Base-by-base conservation (phyloP, 148 eudicot genomes). In the Spergularia marina region DNA sequence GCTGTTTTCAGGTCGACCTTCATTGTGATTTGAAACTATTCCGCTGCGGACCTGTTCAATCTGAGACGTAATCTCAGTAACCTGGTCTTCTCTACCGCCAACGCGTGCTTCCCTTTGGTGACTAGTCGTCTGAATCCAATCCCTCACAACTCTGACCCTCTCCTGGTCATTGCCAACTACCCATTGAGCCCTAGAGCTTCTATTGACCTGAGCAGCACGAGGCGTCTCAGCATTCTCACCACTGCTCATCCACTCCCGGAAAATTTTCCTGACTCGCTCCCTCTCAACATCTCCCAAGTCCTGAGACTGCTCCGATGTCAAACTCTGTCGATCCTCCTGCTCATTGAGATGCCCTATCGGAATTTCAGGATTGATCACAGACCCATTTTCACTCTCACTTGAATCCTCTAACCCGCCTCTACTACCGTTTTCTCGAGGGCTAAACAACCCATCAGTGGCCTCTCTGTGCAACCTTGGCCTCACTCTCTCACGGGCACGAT, bases 231-330 rank as follows among this genome's bases (percentile, higher is more conserved):
- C 81, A 65, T 72, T 79, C 8, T 68, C 73, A 66, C 93, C 92
- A 65, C 73, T 82, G 72, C 78, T 87, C 86, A 78, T 87, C 97
- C 93, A 90, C 61, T 89, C 93, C 17, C 77, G 87, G 72, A 89
- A 90, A 63, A 87, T 81, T 69, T 87, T 78, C 74, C 91, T 80
- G 65, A 90, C 97, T 40, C 93, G 83, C 55, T 86, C 93, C 74
- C 91, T 84, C 68, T 90, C 95, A 70, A 75, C 76, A 49, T 83
- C 88, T 21, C 97, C 89, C 51, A 91, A 72, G 71, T 89, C 93
- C 67, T 66, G 77, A 72, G 94, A 91, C 40, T 82, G 93, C 77
- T 89, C 92, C 0, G 92, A 90, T 41, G 79, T 77, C 70, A 75
- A 39, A 83, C 89, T 90, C 63, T 59, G 83, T 66, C 68, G 84